Base-by-base conservation (phyloP, 2,329 filamentous ascomycete species). In the Ampelomyces quisqualis region DNA sequence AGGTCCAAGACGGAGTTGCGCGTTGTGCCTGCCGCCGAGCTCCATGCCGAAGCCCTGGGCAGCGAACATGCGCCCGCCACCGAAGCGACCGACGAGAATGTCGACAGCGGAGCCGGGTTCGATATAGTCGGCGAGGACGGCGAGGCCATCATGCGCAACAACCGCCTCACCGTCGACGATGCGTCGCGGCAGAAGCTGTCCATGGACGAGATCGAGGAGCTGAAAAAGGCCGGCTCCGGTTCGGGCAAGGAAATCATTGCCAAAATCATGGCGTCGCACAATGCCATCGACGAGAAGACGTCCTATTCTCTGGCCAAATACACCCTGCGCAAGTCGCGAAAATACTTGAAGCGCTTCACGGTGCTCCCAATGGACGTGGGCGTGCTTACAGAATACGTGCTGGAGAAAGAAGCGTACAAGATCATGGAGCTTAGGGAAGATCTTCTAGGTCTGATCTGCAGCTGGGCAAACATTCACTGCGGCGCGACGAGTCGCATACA, bases 231-330 rank as follows among this genome's bases (percentile, higher is more conserved):
- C 41, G 86, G 85, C 8, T 82, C 84, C 3, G 84, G 84, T 4
- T 88, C 88, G 0, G 91, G 90, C 9, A 86, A 87, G 65, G 90
- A 95, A 36, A 79, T 98, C 33, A 93, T 98, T 50, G 85, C 88
- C n/a, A 95, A 90, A 70, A 82, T 98, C 18, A 80, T 98, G 69
- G 78, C 90, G 20, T 93, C 90, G 29, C 93, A 98, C 68, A 84
- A 87, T 13, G 87, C 85, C 1, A 78, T 98, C 29, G 90, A 95
- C 54, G 86, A 97, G 72, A 98, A 98, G 76, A 97, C 93, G 0
- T 78, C 83, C 0, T 98, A 94, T 62, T 94, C 90, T 2, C 75
- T 96, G 43, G 90, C 91, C 29, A 98, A 98, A 69, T 98, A 98
- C 70, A 95, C 93, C 60, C 74, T 97, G 13, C 77, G 95, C 31